Evolutionary conservation across 768 basidiomycete genomes (phyloP).

Genomic region (Suillus hirtellus): DNA sequence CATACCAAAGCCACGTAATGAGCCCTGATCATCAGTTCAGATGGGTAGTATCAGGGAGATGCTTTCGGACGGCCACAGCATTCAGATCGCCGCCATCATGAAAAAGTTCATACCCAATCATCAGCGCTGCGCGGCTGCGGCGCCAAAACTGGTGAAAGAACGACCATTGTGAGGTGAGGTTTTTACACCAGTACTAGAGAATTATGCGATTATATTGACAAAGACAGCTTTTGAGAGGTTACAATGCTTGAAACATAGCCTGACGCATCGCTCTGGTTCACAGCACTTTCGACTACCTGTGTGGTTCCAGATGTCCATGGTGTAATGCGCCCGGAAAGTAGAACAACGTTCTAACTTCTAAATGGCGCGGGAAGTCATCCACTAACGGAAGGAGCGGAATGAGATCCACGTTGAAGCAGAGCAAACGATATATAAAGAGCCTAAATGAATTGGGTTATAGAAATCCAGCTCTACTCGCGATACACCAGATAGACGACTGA

Average conservation of each 20-base stretch:
- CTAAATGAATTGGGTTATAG: neutral
- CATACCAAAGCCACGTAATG: neutral
- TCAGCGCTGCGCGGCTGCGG: conserved; percentile 30
- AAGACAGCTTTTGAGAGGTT: too few species aligned
- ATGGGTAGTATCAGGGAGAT: conserved; percentile 43
- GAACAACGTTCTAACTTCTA: too few species aligned
- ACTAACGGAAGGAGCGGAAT: too few species aligned
- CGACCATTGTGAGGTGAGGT: conserved; percentile 44
- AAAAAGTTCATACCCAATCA: too few species aligned
- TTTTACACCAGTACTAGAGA: conserved; percentile 37
- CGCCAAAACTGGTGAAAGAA: conserved; percentile 31
- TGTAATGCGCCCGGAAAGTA: too few species aligned
- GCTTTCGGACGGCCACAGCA: conserved; percentile 24
- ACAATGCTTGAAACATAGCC: too few species aligned
- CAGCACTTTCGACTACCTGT: too few species aligned
- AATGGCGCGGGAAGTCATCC: too few species aligned
- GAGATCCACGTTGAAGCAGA: neutral
- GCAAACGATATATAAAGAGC: neutral
- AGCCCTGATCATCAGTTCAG: conserved; percentile 58
- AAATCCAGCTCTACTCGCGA: neutral
- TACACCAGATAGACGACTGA: neutral
- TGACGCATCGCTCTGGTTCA: too few species aligned
- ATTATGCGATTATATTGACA: conserved; percentile 56
- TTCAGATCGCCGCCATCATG: neutral
- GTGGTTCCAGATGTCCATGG: too few species aligned